These are phyloP conservation scores for Botrytis deweyae DNA, from an alignment of 2,329 filamentous ascomycete genomes.

Conservation along the genomic window DNA sequence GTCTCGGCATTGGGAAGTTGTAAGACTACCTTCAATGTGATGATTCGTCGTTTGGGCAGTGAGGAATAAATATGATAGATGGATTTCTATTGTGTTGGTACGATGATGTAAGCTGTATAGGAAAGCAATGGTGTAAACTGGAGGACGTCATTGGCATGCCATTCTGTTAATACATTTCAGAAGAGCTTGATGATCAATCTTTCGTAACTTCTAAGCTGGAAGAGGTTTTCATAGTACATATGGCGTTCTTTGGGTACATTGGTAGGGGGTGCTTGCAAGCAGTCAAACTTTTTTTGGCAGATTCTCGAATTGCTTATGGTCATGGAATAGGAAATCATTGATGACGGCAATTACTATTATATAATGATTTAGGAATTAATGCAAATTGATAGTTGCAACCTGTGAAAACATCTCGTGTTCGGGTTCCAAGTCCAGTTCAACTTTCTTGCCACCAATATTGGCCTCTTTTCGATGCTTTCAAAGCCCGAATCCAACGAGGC, in stretches of 20 bases:
- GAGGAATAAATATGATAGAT: slow-evolving; percentile 1
- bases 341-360: slow-evolving; percentile 16
- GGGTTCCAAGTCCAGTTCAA: neutral
- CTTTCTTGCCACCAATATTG: neutral
- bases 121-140: slow-evolving; percentile 5
- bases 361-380: slow-evolving; percentile 27
- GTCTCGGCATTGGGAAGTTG: slow-evolving; percentile 24
- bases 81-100: neutral
- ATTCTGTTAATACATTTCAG: neutral
- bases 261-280: slow-evolving; percentile 11
- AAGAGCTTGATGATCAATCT: neutral
- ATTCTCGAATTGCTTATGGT: slow-evolving; percentile 4
- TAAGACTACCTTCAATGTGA: slow-evolving; percentile 24
- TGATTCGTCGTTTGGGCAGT: slow-evolving; percentile 19
- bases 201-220: neutral
- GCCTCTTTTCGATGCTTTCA: neutral
- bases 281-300: neutral
- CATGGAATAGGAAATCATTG: slow-evolving; percentile 16
- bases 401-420: neutral
- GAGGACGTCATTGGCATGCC: neutral
- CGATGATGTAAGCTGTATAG: neutral
- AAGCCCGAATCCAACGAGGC: neutral
- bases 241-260: slow-evolving; percentile 22
- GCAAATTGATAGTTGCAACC: neutral
- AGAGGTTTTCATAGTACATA: slow-evolving; percentile 8